Evolutionary conservation across 495 filamentous ascomycete genomes (phyloP).

Genomic region (Hypomontagnella submonticulosa): DNA sequence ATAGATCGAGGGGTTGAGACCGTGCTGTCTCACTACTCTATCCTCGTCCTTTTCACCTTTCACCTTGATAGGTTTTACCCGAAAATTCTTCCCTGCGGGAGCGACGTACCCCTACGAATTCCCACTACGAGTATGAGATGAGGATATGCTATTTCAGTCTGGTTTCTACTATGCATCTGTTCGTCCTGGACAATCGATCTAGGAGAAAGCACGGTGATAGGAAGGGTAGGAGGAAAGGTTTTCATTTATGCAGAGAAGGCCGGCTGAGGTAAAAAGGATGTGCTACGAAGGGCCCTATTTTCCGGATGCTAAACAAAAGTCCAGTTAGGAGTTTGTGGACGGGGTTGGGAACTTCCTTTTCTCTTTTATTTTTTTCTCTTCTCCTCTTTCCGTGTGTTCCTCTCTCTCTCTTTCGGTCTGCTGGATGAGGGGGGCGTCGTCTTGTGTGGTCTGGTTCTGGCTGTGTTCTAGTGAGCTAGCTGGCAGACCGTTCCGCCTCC

Average conservation of each 20-base stretch:
- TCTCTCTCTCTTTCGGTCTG: slow-evolving; percentile 13
- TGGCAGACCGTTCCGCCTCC: background rate
- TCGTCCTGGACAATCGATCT: background rate
- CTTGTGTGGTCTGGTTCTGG: background rate
- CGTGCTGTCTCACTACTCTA: background rate
- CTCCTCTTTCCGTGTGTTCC: slow-evolving; percentile 8
- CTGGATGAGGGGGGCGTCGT: slow-evolving; percentile 17
- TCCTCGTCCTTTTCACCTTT: background rate
- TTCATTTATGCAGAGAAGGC: no score
- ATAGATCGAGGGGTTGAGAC: slow-evolving; percentile 11
- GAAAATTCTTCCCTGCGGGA: background rate
- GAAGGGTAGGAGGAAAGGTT: background rate
- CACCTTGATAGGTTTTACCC: slow-evolving; percentile 1
- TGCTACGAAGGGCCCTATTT: background rate
- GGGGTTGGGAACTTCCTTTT: slow-evolving; percentile 19
- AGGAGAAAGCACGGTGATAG: background rate
- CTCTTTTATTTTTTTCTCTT: slow-evolving; percentile 14
- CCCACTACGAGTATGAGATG: background rate
- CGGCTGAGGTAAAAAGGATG: background rate
- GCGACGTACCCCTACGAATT: background rate
- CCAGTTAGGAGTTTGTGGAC: slow-evolving; percentile 39
- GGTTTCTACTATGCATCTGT: background rate
- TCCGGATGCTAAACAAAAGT: slow-evolving; percentile 35
- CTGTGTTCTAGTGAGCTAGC: background rate
- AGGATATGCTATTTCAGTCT: background rate